phyloP scores from a whole-genome alignment of 2,329 filamentous ascomycete species.

The Escovopsis weberi region DNA sequence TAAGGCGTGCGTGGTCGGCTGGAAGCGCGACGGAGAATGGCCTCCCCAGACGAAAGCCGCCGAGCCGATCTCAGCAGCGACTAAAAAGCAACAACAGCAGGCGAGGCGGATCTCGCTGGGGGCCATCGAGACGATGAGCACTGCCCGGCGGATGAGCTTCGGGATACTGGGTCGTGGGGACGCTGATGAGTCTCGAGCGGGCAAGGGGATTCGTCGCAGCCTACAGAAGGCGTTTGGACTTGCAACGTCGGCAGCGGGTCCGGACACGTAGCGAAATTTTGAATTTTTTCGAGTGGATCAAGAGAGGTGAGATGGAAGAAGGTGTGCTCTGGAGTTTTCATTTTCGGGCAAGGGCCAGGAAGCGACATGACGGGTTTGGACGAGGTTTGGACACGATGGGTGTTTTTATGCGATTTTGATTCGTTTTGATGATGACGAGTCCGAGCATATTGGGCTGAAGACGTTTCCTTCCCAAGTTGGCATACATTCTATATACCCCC shows the following conservation, averaged over 20 bases:
- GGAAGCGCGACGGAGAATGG: conserved; percentile 92
- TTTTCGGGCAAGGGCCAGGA: neutral
- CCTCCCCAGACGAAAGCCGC: conserved; percentile 43
- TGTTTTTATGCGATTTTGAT: too few species aligned
- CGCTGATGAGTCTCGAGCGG: conserved; percentile 17
- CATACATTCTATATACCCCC: conserved; percentile 10
- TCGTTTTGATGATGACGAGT: too few species aligned
- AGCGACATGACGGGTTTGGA: too few species aligned
- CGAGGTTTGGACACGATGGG: too few species aligned
- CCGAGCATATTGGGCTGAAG: neutral
- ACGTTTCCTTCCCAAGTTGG: conserved; percentile 3
- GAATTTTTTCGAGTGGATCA: neutral
- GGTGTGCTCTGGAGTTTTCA: conserved; percentile 2
- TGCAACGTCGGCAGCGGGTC: conserved; percentile 11
- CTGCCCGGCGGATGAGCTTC: conserved; percentile 31
- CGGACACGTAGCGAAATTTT: neutral
- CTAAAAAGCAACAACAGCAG: conserved; percentile 23
- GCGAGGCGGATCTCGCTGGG: conserved; percentile 16
- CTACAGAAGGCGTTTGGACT: conserved; percentile 31
- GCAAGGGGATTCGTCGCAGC: conserved; percentile 30
- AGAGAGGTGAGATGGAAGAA: conserved; percentile 1
- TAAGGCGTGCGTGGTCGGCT: conserved; percentile 68
- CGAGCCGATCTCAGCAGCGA: conserved; percentile 19
- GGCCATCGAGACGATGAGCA: conserved; percentile 12
- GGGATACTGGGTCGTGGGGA: conserved; percentile 29